Base-by-base conservation (phyloP, 257 asterid genomes). In the Misopates orontium region DNA sequence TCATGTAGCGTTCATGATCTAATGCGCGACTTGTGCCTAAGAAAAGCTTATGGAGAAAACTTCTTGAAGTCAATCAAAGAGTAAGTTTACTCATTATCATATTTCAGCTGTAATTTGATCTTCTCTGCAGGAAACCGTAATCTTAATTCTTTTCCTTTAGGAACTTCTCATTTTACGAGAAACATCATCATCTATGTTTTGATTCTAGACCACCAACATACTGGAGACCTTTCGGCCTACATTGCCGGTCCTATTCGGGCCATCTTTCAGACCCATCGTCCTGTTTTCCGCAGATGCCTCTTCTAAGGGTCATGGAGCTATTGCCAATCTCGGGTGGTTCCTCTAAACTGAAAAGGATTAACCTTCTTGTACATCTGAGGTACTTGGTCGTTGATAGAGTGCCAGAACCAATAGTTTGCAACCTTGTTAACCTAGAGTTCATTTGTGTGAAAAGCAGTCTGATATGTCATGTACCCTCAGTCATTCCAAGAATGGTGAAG, bases 221-320 rank as follows among this genome's bases (percentile, higher is more conserved):
- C 52, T 62, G 47, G 36, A 23, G 41, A 17, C 22, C 36, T 21
- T 13, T 23, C 15, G 8, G 56, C 5, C 39, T 53, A 31, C 59
- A 53, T 10, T 62, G 36, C 13, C 67, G 50, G 42, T 22, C 52
- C 15, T 17, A 42, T 60, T n/a, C n/a, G n/a, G n/a, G n/a, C n/a
- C n/a, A n/a, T n/a, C n/a, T n/a, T n/a, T n/a, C n/a, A n/a, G n/a
- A n/a, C n/a, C n/a, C n/a, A n/a, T n/a, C n/a, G n/a, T n/a, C n/a
- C n/a, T n/a, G n/a, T n/a, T n/a, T n/a, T n/a, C 17, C 65, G 21
- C 59, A 61, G 6, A 40, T 15, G 36, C 16, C 45, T 11, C 31
- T 40, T 18, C 51, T 42, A 39, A 61, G 66, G 31, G 52, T 61
- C 19, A 9, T 61, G 41, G 56, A 61, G 5, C 39, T 18, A 3